Base-by-base conservation (phyloP, 352 stramenopile species). In the Pythium phragmitis region DNA sequence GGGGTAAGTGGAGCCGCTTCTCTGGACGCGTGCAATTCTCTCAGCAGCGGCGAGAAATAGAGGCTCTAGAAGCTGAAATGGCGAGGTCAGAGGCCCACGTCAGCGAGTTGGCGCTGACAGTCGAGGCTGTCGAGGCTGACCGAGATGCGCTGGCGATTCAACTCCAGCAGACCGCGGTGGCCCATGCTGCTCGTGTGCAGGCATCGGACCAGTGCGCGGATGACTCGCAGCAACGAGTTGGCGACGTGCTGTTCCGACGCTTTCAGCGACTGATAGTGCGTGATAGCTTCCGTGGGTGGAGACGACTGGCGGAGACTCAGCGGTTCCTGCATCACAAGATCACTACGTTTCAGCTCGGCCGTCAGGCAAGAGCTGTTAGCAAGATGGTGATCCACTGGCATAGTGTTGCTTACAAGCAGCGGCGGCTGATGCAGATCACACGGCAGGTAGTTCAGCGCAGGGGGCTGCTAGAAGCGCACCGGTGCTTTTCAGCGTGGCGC, bases 401-500 rank as follows among this genome's bases (percentile, higher is more conserved):
- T 13, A 11, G 4, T 2, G 28, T 47, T 1, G 37, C 51, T 2
- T 11, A 51, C 4, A 17, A 60, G 9, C 51, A 53, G 48, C 41
- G 37, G 1, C 42, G 46, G 17, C 9, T 50, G 23, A 28, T 41
- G 50, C 50, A 60, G 12, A 45, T 67, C 52, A 50, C 48, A 28
- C 9, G 23, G 3, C 23, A 33, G 12, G 41, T 41, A 4, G 14
- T 72, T 7, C 45, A 63, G 23, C 57, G 70, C 14, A 77, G 87
- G 73, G 68, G 62, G 13, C 69, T 80, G 16, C 37, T 85, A 19
- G 34, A 34, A 3, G 76, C 74, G 30, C 47, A 76, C 0, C 74
- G 65, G 9, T 88, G 78, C 23, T 78, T 89, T n/a, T 72, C 76
- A 48, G 80, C 74, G 19, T 91, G 82, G 82, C 82, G 75, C 57